Base-by-base conservation (phyloP, 441 rosid genomes). In the Bruguiera hainesii region DNA sequence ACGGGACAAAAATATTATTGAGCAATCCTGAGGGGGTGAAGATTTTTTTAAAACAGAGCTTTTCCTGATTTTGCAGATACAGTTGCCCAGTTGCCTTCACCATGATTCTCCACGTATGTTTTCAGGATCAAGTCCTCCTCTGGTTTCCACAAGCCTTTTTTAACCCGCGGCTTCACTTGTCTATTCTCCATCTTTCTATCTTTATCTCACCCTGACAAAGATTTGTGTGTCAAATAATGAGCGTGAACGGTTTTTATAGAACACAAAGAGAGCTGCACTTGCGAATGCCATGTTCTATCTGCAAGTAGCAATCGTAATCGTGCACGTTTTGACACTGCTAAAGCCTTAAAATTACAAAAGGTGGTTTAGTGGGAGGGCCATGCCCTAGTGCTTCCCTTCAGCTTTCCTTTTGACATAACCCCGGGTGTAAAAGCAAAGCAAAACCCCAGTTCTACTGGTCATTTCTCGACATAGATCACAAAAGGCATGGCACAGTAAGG, bases 131-230 rank as follows among this genome's bases (percentile, higher is more conserved):
- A 79, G 71, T 88, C 93, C 76, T 88, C 93, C 63, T 85, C 87
- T 65, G 85, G 82, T n/a, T 84, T 80, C 93, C 93, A 88, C 11
- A 86, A 82, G 35, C 90, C 93, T 70, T 81, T 88, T 66, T 84
- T 84, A 0, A 71, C 60, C 52, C 61, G 68, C 56, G 79, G 66
- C 78, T 79, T 84, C 19, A 30, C 73, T 76, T 78, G 73, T 52
- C 64, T 67, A 19, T 53, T 76, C 65, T 83, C 84, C 85, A 79
- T 84, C 50, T 69, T 63, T 53, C 42, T 65, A 26, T 37, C 68
- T n/a, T 53, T 21, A 6, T 31, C 51, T 33, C 20, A 29, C 65
- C 56, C 33, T 63, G 57, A 35, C 25, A 39, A n/a, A 5, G 7
- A 8, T 35, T 20, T n/a, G 20, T 9, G 13, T 33, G 1, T 30